Conservation (phyloP, 306 rosid genomes). For the Acacia crassicarpa region DNA sequence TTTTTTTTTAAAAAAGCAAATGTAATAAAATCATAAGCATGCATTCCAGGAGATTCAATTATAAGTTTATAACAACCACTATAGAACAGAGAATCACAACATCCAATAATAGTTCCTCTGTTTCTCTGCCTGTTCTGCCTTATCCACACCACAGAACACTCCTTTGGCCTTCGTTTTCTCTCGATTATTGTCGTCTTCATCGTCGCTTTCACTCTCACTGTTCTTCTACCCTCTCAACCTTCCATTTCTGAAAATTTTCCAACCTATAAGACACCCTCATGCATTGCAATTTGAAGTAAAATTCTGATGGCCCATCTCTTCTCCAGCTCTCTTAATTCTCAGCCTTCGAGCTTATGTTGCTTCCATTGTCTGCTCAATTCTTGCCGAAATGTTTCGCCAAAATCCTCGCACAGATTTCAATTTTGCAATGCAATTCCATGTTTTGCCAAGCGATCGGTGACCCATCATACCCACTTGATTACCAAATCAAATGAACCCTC, state of each 20-base stretch:
- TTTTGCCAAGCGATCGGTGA: conserved; percentile 25
- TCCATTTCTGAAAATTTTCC: not conserved
- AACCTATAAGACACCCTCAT: not conserved
- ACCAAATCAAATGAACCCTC: conserved; percentile 39
- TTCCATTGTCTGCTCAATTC: conserved; percentile 33
- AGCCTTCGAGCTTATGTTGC: conserved; percentile 26
- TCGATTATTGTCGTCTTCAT: not conserved
- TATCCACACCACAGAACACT: not conserved
- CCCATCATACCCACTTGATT: conserved; percentile 20
- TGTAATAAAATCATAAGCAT: not conserved
- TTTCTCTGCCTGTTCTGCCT: not conserved
- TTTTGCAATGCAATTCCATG: conserved; percentile 28
- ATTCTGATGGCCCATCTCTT: conserved; percentile 39
- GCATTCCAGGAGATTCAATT: not conserved
- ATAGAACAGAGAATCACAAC: not conserved
- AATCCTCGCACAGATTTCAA: conserved; percentile 27
- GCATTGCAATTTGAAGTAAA: not conserved
- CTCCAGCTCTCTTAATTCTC: conserved; percentile 10
- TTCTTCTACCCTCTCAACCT: not conserved
- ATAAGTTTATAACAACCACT: too few species aligned
- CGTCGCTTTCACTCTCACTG: not conserved
- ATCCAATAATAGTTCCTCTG: conserved; percentile 11
- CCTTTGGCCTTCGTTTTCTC: not conserved
- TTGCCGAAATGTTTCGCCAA: conserved; percentile 22
- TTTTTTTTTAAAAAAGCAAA: not conserved